Percentiles rank a stretch among this genome's conserved stretches.
Evolutionary conservation across 352 stramenopile species (phyloP).

Genomic region (Globisporangium megalacanthum): DNA sequence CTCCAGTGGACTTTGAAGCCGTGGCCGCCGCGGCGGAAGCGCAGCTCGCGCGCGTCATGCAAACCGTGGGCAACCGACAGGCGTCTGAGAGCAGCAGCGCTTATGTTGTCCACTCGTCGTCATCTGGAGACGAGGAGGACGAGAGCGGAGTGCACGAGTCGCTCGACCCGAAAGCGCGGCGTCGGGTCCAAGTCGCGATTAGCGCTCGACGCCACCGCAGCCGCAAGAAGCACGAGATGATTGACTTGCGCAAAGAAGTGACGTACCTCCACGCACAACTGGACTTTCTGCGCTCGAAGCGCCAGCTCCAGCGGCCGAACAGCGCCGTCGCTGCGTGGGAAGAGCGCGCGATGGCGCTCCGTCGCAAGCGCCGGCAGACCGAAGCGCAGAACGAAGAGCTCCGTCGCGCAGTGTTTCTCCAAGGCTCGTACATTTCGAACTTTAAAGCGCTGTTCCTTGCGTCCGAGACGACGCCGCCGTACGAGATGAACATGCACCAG

Average conservation of each 20-base stretch:
- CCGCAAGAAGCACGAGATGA: conserved; percentile 41
- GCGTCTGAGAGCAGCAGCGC: conserved; percentile 1
- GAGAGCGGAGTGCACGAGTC: not conserved
- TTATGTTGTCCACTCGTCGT: conserved; percentile 4
- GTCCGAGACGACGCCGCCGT: conserved; percentile 10
- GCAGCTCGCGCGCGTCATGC: not conserved
- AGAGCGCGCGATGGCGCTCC: conserved; percentile 24
- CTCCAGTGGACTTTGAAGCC: conserved; percentile 4
- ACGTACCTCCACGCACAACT: conserved; percentile 26
- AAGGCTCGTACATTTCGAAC: conserved; percentile 35
- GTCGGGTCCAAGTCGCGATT: conserved; percentile 25
- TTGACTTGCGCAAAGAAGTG: conserved; percentile 32
- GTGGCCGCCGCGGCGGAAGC: not conserved
- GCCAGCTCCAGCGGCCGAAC: conserved; percentile 21
- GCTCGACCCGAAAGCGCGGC: conserved; percentile 22
- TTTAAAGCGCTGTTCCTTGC: conserved; percentile 33
- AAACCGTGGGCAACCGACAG: not conserved
- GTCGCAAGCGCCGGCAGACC: conserved; percentile 23
- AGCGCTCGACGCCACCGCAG: conserved; percentile 35
- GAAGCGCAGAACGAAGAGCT: conserved; percentile 48
- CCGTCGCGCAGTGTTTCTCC: conserved; percentile 36
- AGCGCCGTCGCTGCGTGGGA: conserved; percentile 22
- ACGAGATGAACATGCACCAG: conserved; percentile 41
- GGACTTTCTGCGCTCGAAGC: conserved; percentile 24
- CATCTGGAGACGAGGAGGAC: conserved; percentile 6